Evolutionary conservation across 352 stramenopile genomes (phyloP), one percentile per base, ranked within the genome.

Genomic region (Phytopythium litorale): DNA sequence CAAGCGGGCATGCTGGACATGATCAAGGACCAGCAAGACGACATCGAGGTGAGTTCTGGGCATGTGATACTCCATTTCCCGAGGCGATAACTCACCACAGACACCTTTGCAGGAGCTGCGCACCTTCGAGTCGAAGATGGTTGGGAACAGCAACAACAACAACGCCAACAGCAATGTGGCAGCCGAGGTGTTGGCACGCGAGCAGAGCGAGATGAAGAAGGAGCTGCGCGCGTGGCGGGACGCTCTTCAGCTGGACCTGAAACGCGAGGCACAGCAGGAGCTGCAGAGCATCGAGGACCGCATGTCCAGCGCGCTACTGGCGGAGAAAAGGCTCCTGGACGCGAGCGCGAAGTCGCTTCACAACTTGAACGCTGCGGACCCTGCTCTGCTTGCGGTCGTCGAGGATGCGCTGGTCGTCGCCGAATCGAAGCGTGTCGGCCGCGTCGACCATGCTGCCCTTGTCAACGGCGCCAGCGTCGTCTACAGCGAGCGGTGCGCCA

Each of bases 381-480:
- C 82, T 7, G 82, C 78, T 16, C 68, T 89, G 23, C 67, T 84
- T n/a, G 71, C 68, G 23, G 69, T 89, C 55, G 81, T 89, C 33
- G 77, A 82, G 42, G 67, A 60, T 16, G 69, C 67, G 7, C 51
- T 79, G 9, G 64, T 64, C 2, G 65, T 71, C 32, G 72, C 65
- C 1, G 74, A 78, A 30, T 60, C 79, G 21, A 82, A 85, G 59
- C 85, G 79, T 62, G 67, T 68, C 4, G 80, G 78, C 0, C 77
- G 77, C 19, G 76, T 87, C 19, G 84, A 92, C 60, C 73, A 87
- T 61, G 84, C 84, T 33, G 75, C 80, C 18, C 69, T 92, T 38
- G 78, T 75, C 3, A 92, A 92, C 54, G 84, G 84, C 19, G 84
- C 81, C 1, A 66, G 59, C 1, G 73, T 94, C 37, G 71, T 92